Base-by-base conservation (phyloP, 495 filamentous ascomycete species). In the Podospora bellae-mahoneyi region DNA sequence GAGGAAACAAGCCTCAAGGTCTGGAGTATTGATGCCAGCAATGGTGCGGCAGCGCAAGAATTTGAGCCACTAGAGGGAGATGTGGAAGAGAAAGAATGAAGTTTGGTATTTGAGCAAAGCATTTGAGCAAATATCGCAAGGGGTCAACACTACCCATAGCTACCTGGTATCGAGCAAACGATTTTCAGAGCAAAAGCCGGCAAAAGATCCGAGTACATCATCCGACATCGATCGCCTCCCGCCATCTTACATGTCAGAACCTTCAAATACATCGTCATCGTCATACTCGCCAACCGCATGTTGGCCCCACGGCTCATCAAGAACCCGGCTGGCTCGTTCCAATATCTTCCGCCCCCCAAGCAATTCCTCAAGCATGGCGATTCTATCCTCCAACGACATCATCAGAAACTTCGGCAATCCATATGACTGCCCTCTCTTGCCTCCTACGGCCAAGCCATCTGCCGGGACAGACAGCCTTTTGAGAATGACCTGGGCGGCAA, bases 401-500 rank as follows among this genome's bases (percentile, higher is more conserved):
- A 77, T 72, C n/a, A 91, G 75, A 68, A 92, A 87, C 2, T 75
- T 77, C 9, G 82, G 77, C 63, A 92, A 70, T 6, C 88, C 88
- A 72, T 79, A 73, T 34, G 64, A 76, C 6, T 71, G 56, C 15
- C 58, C 70, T 0, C 70, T 60, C 7, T 34, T 67, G 7, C 56
- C 67, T 19, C 69, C 70, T 27, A 68, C 65, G 3, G 72, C 71
- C 4, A 44, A 15, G 20, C 68, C 57, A 2, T 68, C 73, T n/a
- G 73, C 76, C 6, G 79, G 78, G 1, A 74, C 71, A 68, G 83
- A 85, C 13, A 90, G 67, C 55, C 74, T 76, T 16, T 79, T 79
- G 26, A 94, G 78, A 0, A 94, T 78, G 18, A 81, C 84, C 72
- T 94, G 91, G 23, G 93, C 92, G 2, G 91, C 93, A 75, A 85